Conservation (phyloP, 176 grass and related monocot genomes). For the Oryza longistaminata region DNA sequence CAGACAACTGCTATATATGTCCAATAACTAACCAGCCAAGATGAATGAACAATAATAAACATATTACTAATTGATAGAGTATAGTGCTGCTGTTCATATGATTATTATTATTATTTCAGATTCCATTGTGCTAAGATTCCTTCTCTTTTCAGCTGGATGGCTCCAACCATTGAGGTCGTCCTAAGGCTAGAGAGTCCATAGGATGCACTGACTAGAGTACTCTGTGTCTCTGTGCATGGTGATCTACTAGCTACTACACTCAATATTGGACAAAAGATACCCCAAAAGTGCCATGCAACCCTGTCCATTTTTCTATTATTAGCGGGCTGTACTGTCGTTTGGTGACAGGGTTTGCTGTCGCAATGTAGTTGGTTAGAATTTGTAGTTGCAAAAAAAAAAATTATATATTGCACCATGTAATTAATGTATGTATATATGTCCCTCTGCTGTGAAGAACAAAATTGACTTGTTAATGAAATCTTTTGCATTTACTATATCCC, state of each 20-base stretch:
- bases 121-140: conserved; percentile 51
- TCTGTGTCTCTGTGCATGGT: background rate
- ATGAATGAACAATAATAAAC: conserved; percentile 8
- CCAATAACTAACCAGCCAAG: background rate
- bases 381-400: background rate
- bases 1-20: too few relatives aligned
- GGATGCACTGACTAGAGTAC: conserved; percentile 9
- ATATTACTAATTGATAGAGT: background rate
- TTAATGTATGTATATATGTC: background rate
- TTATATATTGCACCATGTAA: too few relatives aligned
- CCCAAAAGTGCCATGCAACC: conserved; percentile 44
- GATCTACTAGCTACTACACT: background rate
- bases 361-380: conserved; percentile 41
- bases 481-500: background rate
- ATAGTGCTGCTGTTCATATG: background rate
- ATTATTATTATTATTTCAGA: background rate
- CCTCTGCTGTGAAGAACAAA: background rate
- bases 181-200: conserved; percentile 18
- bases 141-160: conserved; percentile 42
- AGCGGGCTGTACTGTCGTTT: background rate
- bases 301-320: conserved; percentile 44
- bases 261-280: conserved; percentile 33
- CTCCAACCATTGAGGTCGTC: conserved; percentile 31
- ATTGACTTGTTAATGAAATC: conserved; percentile 1
- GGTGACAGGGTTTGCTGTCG: conserved; percentile 35